Percentiles rank a stretch among this genome's conserved stretches.
These are phyloP conservation scores for Globisporangium emineosum DNA, from an alignment of 352 stramenopile genomes.

Conservation along the genomic window DNA sequence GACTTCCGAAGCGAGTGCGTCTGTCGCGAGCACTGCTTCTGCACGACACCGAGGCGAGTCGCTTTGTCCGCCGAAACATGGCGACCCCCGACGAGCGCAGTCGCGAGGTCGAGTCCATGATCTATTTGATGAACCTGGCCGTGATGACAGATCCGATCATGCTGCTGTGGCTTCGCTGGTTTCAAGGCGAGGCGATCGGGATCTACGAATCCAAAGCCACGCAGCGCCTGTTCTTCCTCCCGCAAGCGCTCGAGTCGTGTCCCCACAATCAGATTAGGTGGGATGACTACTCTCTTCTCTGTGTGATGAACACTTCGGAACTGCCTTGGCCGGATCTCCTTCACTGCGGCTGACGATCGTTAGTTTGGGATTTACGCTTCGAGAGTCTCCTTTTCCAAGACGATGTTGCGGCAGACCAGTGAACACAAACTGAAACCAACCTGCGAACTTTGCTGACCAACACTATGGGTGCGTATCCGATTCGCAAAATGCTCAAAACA, in stretches of 20 bases:
- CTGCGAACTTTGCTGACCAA: background rate
- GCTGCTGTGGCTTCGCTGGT: background rate
- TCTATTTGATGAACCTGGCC: constrained; percentile 15
- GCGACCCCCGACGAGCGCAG: background rate
- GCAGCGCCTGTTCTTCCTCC: constrained; percentile 5
- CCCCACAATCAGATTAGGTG: background rate
- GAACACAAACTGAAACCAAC: no score
- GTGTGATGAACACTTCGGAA: background rate
- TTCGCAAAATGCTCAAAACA: background rate
- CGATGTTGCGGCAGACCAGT: no score
- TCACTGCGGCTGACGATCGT: constrained; percentile 2
- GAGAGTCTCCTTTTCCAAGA: no score
- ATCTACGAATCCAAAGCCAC: constrained; percentile 6
- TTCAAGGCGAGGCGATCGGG: background rate
- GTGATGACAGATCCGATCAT: constrained; percentile 8
- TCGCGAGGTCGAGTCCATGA: constrained; percentile 8
- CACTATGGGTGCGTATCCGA: background rate
- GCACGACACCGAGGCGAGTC: constrained; percentile 6
- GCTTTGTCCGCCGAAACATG: background rate
- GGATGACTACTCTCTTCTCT: background rate
- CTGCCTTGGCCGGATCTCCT: constrained; percentile 3
- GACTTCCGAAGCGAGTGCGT: background rate
- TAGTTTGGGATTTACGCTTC: no score
- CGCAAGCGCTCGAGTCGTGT: background rate
- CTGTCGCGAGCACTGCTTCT: constrained; percentile 9